Conservation (phyloP, 164 flowering plant genomes). For the Nymphaea colorata region DNA sequence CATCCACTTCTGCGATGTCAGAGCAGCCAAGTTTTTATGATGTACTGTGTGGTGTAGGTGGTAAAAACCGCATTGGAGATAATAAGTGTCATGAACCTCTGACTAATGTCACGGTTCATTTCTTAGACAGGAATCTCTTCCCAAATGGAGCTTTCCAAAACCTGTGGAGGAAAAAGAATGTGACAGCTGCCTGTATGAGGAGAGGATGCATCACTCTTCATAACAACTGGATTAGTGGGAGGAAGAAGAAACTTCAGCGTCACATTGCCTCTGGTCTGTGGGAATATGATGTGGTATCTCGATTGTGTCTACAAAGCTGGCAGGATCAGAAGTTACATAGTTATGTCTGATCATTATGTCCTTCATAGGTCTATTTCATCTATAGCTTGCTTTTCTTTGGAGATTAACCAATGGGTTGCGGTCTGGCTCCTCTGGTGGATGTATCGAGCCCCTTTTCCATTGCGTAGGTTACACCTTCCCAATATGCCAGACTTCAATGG, state of each 20-base stretch:
- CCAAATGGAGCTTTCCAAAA: constrained; percentile 90
- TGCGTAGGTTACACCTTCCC: no score
- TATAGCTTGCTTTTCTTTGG: no score
- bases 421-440: no score
- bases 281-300: constrained; percentile 60
- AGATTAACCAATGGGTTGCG: no score
- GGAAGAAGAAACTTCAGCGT: constrained; percentile 66
- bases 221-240: constrained; percentile 88
- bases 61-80: constrained; percentile 54
- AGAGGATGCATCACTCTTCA: constrained; percentile 68
- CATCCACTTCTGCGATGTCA: constrained; percentile 58
- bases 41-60: constrained; percentile 74
- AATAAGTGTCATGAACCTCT: constrained; percentile 70
- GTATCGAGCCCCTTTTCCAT: no score
- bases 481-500: no score
- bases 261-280: constrained; percentile 70
- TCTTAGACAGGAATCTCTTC: constrained; percentile 67
- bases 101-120: constrained; percentile 62
- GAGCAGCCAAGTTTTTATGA: constrained; percentile 99
- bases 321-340: constrained; percentile 4
- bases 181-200: constrained; percentile 40
- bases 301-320: constrained; percentile 57
- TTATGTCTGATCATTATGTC: not conserved
- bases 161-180: constrained; percentile 54
- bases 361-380: not conserved